These are phyloP conservation scores for Jamesozyma spencerorum DNA, from an alignment of 805 yeast species.

Conservation along the genomic window DNA sequence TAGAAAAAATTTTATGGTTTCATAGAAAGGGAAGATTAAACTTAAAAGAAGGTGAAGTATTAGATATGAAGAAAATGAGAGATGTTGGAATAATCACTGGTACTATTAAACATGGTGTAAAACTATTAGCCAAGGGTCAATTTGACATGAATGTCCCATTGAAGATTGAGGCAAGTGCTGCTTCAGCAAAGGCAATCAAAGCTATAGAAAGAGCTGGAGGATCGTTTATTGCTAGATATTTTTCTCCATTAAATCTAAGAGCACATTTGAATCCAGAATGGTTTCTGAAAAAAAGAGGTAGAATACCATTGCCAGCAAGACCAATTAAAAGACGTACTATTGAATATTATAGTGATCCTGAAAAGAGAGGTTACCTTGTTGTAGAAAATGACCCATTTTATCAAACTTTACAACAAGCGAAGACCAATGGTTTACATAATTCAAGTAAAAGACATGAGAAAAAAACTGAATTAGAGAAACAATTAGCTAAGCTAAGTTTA, in stretches of 20 bases:
- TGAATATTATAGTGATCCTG: slow-evolving; percentile 61
- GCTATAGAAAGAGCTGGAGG: slow-evolving; percentile 70
- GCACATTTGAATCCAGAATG: slow-evolving; percentile 72
- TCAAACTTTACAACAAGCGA: slow-evolving; percentile 18
- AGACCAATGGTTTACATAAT: slow-evolving; percentile 13
- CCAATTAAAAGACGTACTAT: slow-evolving; percentile 80
- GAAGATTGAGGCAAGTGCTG: slow-evolving; percentile 73
- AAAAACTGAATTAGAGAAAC: slow-evolving; percentile 27
- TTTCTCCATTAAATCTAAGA: slow-evolving; percentile 53
- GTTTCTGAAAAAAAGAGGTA: slow-evolving; percentile 60
- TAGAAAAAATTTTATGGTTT: slow-evolving; percentile 62
- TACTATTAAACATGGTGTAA: slow-evolving; percentile 67
- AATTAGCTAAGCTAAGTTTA: slow-evolving; percentile 30
- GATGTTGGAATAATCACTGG: slow-evolving; percentile 68
- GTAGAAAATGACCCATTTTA: slow-evolving; percentile 31
- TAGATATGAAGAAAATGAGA: slow-evolving; percentile 70
- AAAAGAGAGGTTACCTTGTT: slow-evolving; percentile 65
- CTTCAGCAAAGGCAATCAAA: slow-evolving; percentile 63
- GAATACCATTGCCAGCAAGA: slow-evolving; percentile 74
- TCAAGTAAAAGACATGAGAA: slow-evolving; percentile 19
- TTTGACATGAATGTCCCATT: slow-evolving; percentile 47
- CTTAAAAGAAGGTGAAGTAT: slow-evolving; percentile 47
- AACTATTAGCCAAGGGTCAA: slow-evolving; percentile 62
- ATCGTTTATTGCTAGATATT: slow-evolving; percentile 62
- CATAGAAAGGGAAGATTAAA: slow-evolving; percentile 57